A percentile compares a stretch with the other conserved stretches of the same genome.
These are phyloP conservation scores for Diaporthe longicolla DNA, from an alignment of 2,329 filamentous ascomycete genomes.

Conservation along the genomic window DNA sequence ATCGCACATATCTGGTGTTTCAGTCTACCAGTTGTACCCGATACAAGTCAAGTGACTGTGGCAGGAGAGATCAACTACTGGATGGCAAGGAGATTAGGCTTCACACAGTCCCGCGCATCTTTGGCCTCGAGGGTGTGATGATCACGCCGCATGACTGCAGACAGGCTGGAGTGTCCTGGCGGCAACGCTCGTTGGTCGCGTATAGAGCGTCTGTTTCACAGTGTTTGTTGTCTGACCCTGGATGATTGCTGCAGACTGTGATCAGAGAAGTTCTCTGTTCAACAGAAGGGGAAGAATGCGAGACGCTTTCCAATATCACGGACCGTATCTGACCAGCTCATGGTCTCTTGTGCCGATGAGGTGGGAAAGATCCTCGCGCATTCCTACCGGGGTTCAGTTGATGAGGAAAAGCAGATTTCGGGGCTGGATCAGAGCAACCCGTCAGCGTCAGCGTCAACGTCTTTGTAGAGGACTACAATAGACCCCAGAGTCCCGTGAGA, in stretches of 20 bases:
- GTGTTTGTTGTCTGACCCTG: not conserved
- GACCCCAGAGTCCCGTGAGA: not conserved
- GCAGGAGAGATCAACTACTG: not conserved
- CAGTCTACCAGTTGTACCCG: constrained; percentile 29
- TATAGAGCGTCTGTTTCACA: constrained; percentile 21
- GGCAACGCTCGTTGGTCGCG: constrained; percentile 21
- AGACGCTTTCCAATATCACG: not conserved
- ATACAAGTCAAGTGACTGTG: constrained; percentile 22
- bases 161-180: not conserved
- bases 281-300: not conserved
- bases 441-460: not conserved
- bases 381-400: not conserved
- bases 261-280: not conserved
- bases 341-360: not conserved
- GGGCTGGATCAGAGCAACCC: not conserved
- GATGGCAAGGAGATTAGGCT: constrained; percentile 18
- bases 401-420: not conserved
- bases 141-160: constrained; percentile 37
- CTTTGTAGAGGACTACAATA: not conserved
- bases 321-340: not conserved
- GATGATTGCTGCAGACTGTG: constrained; percentile 5
- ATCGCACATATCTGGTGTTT: constrained; percentile 1
- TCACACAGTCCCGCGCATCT: constrained; percentile 15
- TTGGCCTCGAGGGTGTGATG: constrained; percentile 25
- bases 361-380: not conserved